Percentiles rank a stretch among this genome's conserved stretches.
phyloP scores from a whole-genome alignment of 495 filamentous ascomycete species.

The Talaromyces proteolyticus region DNA sequence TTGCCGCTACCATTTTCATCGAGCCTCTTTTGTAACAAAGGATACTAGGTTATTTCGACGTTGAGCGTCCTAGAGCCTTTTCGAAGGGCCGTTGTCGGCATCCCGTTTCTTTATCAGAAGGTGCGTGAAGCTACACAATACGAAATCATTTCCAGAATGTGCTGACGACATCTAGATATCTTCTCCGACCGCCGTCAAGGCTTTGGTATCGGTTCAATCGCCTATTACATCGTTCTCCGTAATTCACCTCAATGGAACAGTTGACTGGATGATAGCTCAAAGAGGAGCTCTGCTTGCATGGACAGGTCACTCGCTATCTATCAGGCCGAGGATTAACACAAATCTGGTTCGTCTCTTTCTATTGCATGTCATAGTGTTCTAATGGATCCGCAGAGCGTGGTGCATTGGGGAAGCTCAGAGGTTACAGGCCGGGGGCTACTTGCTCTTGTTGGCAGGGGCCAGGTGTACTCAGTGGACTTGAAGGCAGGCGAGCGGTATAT shows the following conservation, averaged over 20 bases:
- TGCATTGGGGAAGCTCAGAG: slow-evolving; percentile 86
- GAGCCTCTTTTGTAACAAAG: slow-evolving; percentile 3
- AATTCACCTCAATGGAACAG: slow-evolving; percentile 85
- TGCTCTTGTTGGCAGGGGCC: slow-evolving; percentile 76
- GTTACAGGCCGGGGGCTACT: slow-evolving; percentile 83
- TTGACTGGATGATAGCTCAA: slow-evolving; percentile 92
- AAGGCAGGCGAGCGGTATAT: slow-evolving; percentile 80
- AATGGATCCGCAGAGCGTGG: slow-evolving; percentile 49
- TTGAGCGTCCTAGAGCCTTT: slow-evolving; percentile 83
- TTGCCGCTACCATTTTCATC: neutral
- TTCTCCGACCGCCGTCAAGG: slow-evolving; percentile 78
- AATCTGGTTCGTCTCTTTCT: slow-evolving; percentile 49
- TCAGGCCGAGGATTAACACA: slow-evolving; percentile 67
- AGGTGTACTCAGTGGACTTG: slow-evolving; percentile 76
- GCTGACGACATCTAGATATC: slow-evolving; percentile 46
- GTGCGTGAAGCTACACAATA: slow-evolving; percentile 13
- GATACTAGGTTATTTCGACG: slow-evolving; percentile 65
- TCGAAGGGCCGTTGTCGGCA: slow-evolving; percentile 65
- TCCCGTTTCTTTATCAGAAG: slow-evolving; percentile 93
- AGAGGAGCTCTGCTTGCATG: slow-evolving; percentile 83
- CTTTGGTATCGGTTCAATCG: slow-evolving; percentile 80
- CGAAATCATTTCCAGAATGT: neutral
- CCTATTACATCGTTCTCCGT: slow-evolving; percentile 78
- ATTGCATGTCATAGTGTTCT: neutral
- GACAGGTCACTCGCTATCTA: slow-evolving; percentile 82